Base-by-base conservation (phyloP, 371 early-diverging fungal species). In the Mycotypha africana region DNA sequence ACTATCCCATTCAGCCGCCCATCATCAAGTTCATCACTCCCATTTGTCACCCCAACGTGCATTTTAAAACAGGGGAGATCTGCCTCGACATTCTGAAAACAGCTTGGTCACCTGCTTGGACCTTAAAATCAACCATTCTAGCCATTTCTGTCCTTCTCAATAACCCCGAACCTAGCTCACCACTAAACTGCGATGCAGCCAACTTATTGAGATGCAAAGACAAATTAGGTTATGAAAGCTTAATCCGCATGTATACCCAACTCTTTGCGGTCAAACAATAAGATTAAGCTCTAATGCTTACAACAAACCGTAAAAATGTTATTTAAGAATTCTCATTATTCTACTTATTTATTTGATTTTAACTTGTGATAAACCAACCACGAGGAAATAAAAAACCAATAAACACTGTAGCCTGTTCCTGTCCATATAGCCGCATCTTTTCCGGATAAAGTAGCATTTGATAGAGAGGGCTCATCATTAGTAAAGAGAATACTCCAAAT, bases 151-250 rank as follows among this genome's bases (percentile, higher is more conserved):
- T 84, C 25, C 66, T 91, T 30, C 59, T 91, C 8, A 76, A 77
- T 16, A 78, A 84, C 44, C 91, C 91, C 15, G 89, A 88, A 51
- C 89, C 91, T 25, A 76, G 77, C 56, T 88, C 89, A 44, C 97
- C 97, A 7, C 71, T 97, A 20, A 97, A 97, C 60, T 91, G 92
- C 60, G 95, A 97, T 62, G 95, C 93, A 41, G 96, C 94, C 7
- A 94, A 94, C 54, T 70, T 96, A 17, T 56, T 95, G 49, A 72
- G 94, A 42, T 88, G 89, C 47, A 86, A 89, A 22, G 96, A 96
- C 57, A 60, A 51, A 16, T 46, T 91, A 12, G 96, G 89, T 4
- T 96, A 96, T 72, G 76, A 86, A 56, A 90, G 88, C 17, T 63
- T 96, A 38, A 83, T 93, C 8, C 55, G 65, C 38, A 89, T 93